phyloP scores from a whole-genome alignment of 805 yeast genomes.

The Kazachstania taianensis region DNA sequence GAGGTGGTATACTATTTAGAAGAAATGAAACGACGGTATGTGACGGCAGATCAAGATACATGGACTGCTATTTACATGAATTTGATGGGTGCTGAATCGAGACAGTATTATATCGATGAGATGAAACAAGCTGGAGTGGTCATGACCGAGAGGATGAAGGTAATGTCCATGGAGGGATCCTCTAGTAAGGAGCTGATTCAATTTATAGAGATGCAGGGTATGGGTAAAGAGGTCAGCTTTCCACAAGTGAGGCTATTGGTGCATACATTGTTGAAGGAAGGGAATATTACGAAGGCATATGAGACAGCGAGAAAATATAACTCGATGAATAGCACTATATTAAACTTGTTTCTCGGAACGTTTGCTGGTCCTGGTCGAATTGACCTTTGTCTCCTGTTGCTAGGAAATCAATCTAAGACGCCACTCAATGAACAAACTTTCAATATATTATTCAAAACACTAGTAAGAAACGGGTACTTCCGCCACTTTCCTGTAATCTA shows the following conservation, averaged over 20 bases:
- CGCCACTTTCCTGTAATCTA: slow-evolving; percentile 19
- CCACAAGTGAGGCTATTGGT: background rate
- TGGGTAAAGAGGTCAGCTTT: background rate
- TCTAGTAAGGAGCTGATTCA: background rate
- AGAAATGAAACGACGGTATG: slow-evolving; percentile 22
- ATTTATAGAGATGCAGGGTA: too few species aligned
- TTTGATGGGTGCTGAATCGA: slow-evolving; percentile 11
- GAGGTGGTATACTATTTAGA: slow-evolving; percentile 25
- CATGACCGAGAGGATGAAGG: background rate
- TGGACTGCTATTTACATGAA: slow-evolving; percentile 31
- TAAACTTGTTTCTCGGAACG: background rate
- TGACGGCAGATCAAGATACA: slow-evolving; percentile 31
- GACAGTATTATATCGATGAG: background rate
- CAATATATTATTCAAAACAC: slow-evolving; percentile 23
- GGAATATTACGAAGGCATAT: slow-evolving; percentile 2
- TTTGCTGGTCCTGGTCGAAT: background rate
- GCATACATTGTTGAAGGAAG: background rate
- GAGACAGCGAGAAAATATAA: too few species aligned
- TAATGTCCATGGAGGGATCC: background rate
- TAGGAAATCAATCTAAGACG: background rate
- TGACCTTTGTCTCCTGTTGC: slow-evolving; percentile 2
- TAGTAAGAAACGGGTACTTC: slow-evolving; percentile 29
- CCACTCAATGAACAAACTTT: background rate
- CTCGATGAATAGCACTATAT: too few species aligned
- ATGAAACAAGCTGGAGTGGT: background rate